phyloP scores from a whole-genome alignment of 2,329 filamentous ascomycete species.

The Leptosphaerulina australis region DNA sequence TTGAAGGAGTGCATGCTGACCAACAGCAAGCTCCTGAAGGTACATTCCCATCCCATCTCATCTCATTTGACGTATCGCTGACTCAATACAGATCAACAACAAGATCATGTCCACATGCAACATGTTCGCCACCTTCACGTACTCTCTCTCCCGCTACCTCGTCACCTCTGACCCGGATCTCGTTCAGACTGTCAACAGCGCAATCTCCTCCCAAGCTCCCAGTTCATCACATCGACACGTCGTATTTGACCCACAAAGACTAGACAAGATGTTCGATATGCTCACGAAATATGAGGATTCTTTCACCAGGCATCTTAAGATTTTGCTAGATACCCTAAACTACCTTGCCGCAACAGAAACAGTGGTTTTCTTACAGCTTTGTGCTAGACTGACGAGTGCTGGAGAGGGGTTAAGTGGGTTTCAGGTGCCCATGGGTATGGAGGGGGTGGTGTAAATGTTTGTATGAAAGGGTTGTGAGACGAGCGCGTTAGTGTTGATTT shows the following conservation, averaged over 20 bases:
- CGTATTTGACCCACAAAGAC: conserved; percentile 63
- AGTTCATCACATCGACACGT: conserved; percentile 37
- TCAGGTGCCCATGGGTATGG: conserved; percentile 33
- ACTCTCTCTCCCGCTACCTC: conserved; percentile 82
- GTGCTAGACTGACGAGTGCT: conserved; percentile 79
- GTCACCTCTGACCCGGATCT: conserved; percentile 83
- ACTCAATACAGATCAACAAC: conserved; percentile 77
- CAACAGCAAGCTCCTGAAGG: conserved; percentile 90
- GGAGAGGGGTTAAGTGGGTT: conserved; percentile 65
- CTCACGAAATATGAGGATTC: conserved; percentile 91
- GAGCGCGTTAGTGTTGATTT: not conserved
- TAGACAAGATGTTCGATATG: conserved; percentile 83
- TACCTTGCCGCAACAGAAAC: conserved; percentile 98
- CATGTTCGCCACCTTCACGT: conserved; percentile 89
- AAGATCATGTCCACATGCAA: conserved; percentile 97
- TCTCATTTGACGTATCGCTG: not conserved
- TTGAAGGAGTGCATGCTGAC: conserved; percentile 99
- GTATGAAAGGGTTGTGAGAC: not conserved
- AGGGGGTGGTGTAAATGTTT: conserved; percentile 20
- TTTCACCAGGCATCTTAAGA: conserved; percentile 90
- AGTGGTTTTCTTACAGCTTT: conserved; percentile 87
- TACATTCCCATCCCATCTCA: conserved; percentile 52
- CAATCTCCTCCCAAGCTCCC: conserved; percentile 46
- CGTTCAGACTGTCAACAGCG: conserved; percentile 62
- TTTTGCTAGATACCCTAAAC: conserved; percentile 91